Evolutionary conservation across 2,329 filamentous ascomycete species (phyloP).

Genomic region (Polychaeton citri): DNA sequence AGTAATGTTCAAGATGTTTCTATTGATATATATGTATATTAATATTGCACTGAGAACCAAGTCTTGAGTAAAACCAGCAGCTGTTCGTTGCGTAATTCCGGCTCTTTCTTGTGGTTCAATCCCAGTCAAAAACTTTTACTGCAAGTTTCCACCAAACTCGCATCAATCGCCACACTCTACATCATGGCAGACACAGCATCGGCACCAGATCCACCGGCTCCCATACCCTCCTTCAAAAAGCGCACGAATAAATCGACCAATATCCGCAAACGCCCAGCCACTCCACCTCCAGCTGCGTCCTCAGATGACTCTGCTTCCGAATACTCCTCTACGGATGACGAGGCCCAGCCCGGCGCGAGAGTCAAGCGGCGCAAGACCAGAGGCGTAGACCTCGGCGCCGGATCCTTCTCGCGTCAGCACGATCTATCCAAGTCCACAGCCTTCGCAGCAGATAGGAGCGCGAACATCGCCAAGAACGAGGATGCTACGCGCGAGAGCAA

Average conservation of each 20-base stretch:
- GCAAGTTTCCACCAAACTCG: no score
- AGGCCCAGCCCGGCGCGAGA: constrained; percentile 61
- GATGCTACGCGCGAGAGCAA: constrained; percentile 83
- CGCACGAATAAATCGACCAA: constrained; percentile 63
- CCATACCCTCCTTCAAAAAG: constrained; percentile 66
- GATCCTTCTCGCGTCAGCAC: constrained; percentile 20
- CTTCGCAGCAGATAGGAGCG: constrained; percentile 44
- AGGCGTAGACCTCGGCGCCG: constrained; percentile 42
- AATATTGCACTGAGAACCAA: no score
- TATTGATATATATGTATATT: no score
- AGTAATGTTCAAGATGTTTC: no score
- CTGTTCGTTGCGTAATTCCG: no score
- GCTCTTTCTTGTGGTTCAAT: no score
- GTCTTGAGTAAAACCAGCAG: no score
- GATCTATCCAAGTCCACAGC: constrained; percentile 26
- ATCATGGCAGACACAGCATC: constrained; percentile 22
- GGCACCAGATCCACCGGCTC: constrained; percentile 5
- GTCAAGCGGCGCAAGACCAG: constrained; percentile 69
- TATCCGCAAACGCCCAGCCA: constrained; percentile 69
- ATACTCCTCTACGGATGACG: constrained; percentile 45
- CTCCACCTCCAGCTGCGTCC: constrained; percentile 46
- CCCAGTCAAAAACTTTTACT: no score
- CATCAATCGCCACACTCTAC: constrained; percentile 1
- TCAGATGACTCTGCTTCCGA: constrained; percentile 43
- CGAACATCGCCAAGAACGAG: constrained; percentile 54